Conservation (phyloP, 805 yeast genomes). For the Kluyveromyces siamensis region DNA sequence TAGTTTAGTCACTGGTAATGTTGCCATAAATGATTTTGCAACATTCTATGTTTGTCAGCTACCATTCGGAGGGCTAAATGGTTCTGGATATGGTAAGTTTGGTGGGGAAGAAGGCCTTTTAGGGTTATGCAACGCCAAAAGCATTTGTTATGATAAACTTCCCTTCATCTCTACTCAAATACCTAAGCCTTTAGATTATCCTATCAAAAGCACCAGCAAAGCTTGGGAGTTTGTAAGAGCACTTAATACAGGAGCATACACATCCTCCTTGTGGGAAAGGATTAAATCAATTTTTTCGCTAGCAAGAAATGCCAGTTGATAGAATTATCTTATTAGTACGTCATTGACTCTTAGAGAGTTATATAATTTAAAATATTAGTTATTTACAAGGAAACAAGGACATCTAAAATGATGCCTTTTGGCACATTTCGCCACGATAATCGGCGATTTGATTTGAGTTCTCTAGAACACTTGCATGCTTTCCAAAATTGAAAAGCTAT, state of each 20-base stretch:
- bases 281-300: slow-evolving; percentile 44
- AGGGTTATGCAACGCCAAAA: slow-evolving; percentile 80
- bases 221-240: slow-evolving; percentile 87
- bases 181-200: slow-evolving; percentile 88
- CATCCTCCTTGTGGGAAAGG: slow-evolving; percentile 61
- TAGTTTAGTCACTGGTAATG: slow-evolving; percentile 71
- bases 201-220: slow-evolving; percentile 65
- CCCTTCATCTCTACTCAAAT: slow-evolving; percentile 73
- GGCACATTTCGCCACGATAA: no score
- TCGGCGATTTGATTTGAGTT: no score
- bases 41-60: slow-evolving; percentile 91
- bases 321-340: neutral
- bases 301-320: slow-evolving; percentile 34
- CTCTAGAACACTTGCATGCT: no score
- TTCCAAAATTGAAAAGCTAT: neutral
- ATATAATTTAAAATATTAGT: no score
- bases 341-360: neutral
- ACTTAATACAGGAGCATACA: slow-evolving; percentile 79
- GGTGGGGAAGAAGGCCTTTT: slow-evolving; percentile 96
- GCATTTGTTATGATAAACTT: slow-evolving; percentile 76
- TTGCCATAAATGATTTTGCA: slow-evolving; percentile 96
- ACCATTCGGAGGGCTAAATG: slow-evolving; percentile 93
- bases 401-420: no score
- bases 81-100: slow-evolving; percentile 94
- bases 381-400: no score